Conservation (phyloP, 805 yeast species). For the Candida verbasci region DNA sequence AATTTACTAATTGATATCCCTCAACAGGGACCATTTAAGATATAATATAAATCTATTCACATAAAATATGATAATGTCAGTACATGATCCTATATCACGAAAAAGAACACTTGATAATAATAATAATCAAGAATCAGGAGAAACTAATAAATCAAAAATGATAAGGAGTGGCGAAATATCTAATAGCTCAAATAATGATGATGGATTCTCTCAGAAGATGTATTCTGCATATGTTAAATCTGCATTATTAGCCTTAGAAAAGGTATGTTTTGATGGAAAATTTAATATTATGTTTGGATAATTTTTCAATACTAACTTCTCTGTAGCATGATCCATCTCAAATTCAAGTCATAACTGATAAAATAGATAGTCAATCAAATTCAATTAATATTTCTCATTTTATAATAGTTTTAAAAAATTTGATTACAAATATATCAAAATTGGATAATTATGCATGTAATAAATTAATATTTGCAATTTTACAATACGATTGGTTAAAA, state of each 20-base stretch:
- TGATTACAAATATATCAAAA: constrained; percentile 63
- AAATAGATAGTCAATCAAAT: constrained; percentile 51
- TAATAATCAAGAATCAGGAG: constrained; percentile 9
- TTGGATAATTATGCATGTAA: constrained; percentile 55
- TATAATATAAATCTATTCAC: too few species aligned
- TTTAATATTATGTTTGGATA: background rate
- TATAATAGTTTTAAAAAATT: constrained; percentile 48
- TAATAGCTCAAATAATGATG: constrained; percentile 5
- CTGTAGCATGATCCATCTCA: constrained; percentile 45
- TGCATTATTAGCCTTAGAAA: constrained; percentile 67
- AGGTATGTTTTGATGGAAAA: constrained; percentile 26
- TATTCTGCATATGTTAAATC: constrained; percentile 49
- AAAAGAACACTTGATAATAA: constrained; percentile 7
- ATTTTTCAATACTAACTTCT: constrained; percentile 5
- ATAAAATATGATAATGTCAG: constrained; percentile 10
- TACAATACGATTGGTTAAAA: constrained; percentile 61
- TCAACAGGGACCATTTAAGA: background rate
- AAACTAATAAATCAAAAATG: constrained; percentile 15
- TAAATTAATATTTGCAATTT: constrained; percentile 55
- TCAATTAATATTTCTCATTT: constrained; percentile 52
- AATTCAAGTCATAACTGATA: constrained; percentile 56
- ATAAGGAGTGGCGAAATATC: constrained; percentile 9
- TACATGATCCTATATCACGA: constrained; percentile 12
- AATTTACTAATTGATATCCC: constrained; percentile 6
- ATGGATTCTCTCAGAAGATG: constrained; percentile 23